Evolutionary conservation across 164 flowering plant genomes (phyloP), one percentile per base, ranked within the genome.

Genomic region (Hamamelis virginiana): DNA sequence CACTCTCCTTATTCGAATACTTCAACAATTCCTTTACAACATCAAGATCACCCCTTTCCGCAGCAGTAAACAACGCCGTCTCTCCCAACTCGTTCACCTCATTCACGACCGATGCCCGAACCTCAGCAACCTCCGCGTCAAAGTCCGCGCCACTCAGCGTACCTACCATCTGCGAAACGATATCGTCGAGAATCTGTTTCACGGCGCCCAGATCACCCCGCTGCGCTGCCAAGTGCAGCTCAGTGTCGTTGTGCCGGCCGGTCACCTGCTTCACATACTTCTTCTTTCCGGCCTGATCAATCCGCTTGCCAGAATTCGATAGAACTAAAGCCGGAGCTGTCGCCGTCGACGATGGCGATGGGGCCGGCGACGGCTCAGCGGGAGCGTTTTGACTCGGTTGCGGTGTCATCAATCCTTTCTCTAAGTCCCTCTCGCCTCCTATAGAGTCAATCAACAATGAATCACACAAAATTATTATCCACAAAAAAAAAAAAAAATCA

Each of bases 181-280:
- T 84, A 10, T 75, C 85, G 26, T 62, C 47, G 26, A 84, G 77
- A 59, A 82, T 78, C 80, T 73, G 71, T 76, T 58, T 66, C 59
- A 80, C 82, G 1, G 81, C 83, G 0, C 70, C 75, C 44, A 82
- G 70, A 63, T 75, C 83, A 19, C 96, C 97, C 0, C 87, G 78
- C 77, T 85, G 87, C 15, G 96, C 93, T 0, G 96, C 96, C 70
- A 92, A 72, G 77, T 92, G 97, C 38, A 90, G 85, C 77, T 87
- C 94, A 0, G 97, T 89, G 70, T 92, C 96, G 46, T 92, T 89
- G 70, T 87, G 91, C 18, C 91, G 77, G 12, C 96, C 97, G 0
- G 94, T 92, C 62, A 92, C 97, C 69, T 92, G 96, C 79, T 89
- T 92, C 71, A 92, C 96, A 65, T 92, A 92, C 87, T 89, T 90